These are phyloP conservation scores for Mariannaea elegans DNA, from an alignment of 2,329 filamentous ascomycete species.

Conservation along the genomic window DNA sequence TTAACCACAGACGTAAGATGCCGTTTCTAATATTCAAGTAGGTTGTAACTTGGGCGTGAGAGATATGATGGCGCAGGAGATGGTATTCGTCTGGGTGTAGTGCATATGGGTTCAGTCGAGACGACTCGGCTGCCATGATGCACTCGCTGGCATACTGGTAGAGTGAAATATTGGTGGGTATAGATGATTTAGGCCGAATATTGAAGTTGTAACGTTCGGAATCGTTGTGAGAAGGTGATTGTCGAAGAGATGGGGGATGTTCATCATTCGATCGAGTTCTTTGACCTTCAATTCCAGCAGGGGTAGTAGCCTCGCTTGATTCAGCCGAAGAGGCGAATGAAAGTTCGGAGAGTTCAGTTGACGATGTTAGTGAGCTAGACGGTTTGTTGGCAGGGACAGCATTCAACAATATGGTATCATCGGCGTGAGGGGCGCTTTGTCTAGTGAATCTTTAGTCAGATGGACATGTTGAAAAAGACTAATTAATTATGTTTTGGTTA, in stretches of 20 bases:
- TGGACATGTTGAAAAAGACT: background rate
- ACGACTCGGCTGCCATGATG: constrained; percentile 87
- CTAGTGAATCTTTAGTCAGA: constrained; percentile 24
- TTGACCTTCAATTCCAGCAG: constrained; percentile 53
- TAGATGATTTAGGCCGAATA: constrained; percentile 80
- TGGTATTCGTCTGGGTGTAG: constrained; percentile 86
- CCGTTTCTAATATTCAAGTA: constrained; percentile 97
- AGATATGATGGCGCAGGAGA: constrained; percentile 82
- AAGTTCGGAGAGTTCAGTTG: constrained; percentile 66
- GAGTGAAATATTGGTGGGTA: constrained; percentile 77
- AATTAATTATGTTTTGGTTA: background rate
- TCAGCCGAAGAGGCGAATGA: constrained; percentile 62
- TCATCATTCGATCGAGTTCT: constrained; percentile 35
- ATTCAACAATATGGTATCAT: constrained; percentile 28
- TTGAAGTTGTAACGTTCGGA: constrained; percentile 58
- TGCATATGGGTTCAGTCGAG: constrained; percentile 87
- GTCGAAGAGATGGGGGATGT: constrained; percentile 25
- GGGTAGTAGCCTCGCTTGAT: constrained; percentile 72
- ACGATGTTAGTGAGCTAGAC: constrained; percentile 59
- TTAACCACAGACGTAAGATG: constrained; percentile 88
- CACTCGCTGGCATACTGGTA: constrained; percentile 91
- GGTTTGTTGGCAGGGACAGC: constrained; percentile 30
- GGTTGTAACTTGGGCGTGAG: constrained; percentile 87
- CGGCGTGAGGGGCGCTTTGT: constrained; percentile 30
- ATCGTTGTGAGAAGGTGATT: constrained; percentile 41